Base-by-base conservation (phyloP, 495 filamentous ascomycete species). In the Podospora anserina region DNA sequence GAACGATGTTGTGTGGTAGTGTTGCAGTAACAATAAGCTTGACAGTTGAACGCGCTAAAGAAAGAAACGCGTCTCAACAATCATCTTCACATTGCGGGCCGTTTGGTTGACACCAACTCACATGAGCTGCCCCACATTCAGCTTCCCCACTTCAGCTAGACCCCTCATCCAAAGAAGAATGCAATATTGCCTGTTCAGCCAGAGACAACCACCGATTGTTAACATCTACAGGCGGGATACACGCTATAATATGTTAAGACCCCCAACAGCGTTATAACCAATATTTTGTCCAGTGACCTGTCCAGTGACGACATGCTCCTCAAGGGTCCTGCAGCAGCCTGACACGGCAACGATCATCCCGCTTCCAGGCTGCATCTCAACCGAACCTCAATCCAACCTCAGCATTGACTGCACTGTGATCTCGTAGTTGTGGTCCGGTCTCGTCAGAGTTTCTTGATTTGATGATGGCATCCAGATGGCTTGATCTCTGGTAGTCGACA, bases 271-370 rank as follows among this genome's bases (percentile, higher is more conserved):
- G 26, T 61, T 5, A 18, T 4, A 28, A 28, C 20, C 30, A 28
- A 28, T 61, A 32, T 61, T 61, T 13, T 61, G 27, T 18, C 59
- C 19, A 18, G 23, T 28, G n/a, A 18, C 20, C 30, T 26, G 27
- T 32, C 59, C 59, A 28, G 59, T 61, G 59, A 61, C 59, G 59
- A 61, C 59, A 61, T 61, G 20, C 59, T 27, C 59, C 59, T 61
- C 59, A 23, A 61, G 59, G 59, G 27, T 61, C 59, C 26, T 18
- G 26, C 16, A 13, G 16, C 23, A 26, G 59, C 23, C 59, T 61
- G 26, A 61, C 59, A 30, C 2, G 59, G 59, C 26, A 61, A 30
- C 59, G 59, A 61, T 61, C 19, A 61, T 61, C 59, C 59, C 59
- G 39, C 39, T 49, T 49, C 39, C 39, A 49, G 39, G 39, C 39